Conservation (phyloP, 1,139 yeast genomes). For the Yamadazyma epiphylla region DNA sequence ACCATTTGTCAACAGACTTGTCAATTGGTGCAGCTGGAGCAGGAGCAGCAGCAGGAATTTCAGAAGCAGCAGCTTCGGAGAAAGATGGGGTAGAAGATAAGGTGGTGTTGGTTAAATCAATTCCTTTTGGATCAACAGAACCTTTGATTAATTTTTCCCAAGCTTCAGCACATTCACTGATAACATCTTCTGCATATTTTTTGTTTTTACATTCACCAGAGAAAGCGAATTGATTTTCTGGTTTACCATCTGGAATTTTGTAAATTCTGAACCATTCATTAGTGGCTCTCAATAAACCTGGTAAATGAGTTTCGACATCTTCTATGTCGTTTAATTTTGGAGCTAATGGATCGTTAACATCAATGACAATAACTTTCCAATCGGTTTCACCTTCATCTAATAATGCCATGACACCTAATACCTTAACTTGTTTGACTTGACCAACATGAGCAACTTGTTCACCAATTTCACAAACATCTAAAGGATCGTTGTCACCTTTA, state of each 20-base stretch:
- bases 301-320: constrained; percentile 80
- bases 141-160: constrained; percentile 72
- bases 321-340: constrained; percentile 67
- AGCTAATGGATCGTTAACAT: constrained; percentile 78
- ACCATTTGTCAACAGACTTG: constrained; percentile 97
- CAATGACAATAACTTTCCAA: constrained; percentile 92
- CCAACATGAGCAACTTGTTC: constrained; percentile 65
- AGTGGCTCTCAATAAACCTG: constrained; percentile 81
- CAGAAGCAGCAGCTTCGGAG: constrained; percentile 45
- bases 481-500: constrained; percentile 92
- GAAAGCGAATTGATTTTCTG: constrained; percentile 81
- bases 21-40: constrained; percentile 91
- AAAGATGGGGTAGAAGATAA: constrained; percentile 53
- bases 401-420: constrained; percentile 88
- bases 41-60: constrained; percentile 67
- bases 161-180: constrained; percentile 73
- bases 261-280: constrained; percentile 93
- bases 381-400: constrained; percentile 97
- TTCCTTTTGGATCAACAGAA: constrained; percentile 46
- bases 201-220: constrained; percentile 73
- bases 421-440: constrained; percentile 78
- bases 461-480: constrained; percentile 95
- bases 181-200: constrained; percentile 65
- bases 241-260: constrained; percentile 93
- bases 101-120: constrained; percentile 72